These are phyloP conservation scores for Cutaneotrichosporon curvatum DNA, from an alignment of 1,284 basidiomycete species.

Conservation along the genomic window DNA sequence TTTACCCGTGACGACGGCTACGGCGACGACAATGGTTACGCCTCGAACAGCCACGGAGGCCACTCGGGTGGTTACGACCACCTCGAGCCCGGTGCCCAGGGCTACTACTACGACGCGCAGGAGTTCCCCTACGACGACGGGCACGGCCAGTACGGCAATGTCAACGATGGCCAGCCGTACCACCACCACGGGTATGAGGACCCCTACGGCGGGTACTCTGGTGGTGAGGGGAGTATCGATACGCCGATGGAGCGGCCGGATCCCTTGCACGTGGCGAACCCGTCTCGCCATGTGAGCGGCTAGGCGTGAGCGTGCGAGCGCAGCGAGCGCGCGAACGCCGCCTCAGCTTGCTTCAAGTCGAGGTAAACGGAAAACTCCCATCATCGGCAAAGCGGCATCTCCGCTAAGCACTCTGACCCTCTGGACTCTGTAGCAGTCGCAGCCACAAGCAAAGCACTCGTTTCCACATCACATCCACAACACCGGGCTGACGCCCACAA, in stretches of 20 bases:
- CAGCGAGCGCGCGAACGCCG: too few species aligned
- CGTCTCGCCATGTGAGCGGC: neutral
- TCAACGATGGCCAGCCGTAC: conserved; percentile 14
- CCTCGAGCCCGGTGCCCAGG: conserved; percentile 18
- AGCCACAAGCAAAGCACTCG: too few species aligned
- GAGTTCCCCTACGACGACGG: neutral
- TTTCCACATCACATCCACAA: too few species aligned
- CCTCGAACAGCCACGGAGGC: neutral
- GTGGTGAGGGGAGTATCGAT: conserved; percentile 23
- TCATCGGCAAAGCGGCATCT: too few species aligned
- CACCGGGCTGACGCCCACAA: too few species aligned
- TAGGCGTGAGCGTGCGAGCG: too few species aligned
- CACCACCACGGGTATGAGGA: conserved; percentile 6
- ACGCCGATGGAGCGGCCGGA: conserved; percentile 27
- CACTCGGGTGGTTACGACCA: conserved; percentile 13
- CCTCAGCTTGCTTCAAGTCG: too few species aligned
- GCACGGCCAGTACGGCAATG: conserved; percentile 6
- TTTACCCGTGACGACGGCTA: conserved; percentile 10
- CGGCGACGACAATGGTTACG: conserved; percentile 2
- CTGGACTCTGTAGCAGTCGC: too few species aligned
- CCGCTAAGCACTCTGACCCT: too few species aligned
- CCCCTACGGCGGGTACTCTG: conserved; percentile 16
- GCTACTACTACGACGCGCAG: conserved; percentile 41
- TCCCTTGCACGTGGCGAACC: conserved; percentile 25
- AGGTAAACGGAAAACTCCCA: too few species aligned